Base-by-base conservation (phyloP, 2,329 filamentous ascomycete species). In the Fusarium sp. region DNA sequence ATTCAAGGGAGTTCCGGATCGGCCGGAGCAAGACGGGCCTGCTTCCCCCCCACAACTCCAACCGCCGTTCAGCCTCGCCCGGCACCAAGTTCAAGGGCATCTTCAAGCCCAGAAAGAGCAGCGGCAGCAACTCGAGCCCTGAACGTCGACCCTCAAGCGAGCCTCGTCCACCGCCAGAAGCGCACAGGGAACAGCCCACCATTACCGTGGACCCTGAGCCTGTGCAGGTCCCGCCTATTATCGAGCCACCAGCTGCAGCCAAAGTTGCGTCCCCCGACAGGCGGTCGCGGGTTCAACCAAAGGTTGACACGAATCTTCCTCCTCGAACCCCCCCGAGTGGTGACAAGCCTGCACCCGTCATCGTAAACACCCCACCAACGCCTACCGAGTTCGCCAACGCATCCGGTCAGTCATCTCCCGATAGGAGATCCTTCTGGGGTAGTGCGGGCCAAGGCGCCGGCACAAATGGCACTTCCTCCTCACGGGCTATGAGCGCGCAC, bases 401-500 rank as follows among this genome's bases (percentile, higher is more conserved):
- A 33, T 75, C 74, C 54, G 54, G 69, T 10, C 73, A 73, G 56
- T 75, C 77, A 20, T 78, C 80, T 57, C 75, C 79, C 64, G 76
- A 79, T n/a, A 79, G 73, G 66, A 82, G 71, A 69, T 76, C 79
- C 41, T 72, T 80, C 65, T 79, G 77, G 76, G 73, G 80, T 64
- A 75, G 69, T 61, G 69, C 72, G 18, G 77, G 74, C 64, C 76
- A 75, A 8, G 76, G 75, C 71, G 65, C 76, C 18, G 80, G 80
- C 68, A 61, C 87, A 73, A 86, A 89, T 87, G 88, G 92, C 71
- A 87, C 90, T 54, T 91, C 92, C 41, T 89, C 72, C 52, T 72
- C 91, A 75, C 91, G 90, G 78, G 92, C 89, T 79, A 94, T 94
- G 90, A 94, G 92, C 84, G 90, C 92, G 67, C 93, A 95, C 71